A percentile compares a stretch with the other conserved stretches of the same genome.
These are phyloP conservation scores for Sutorius australiensis DNA, from an alignment of 768 basidiomycete genomes.

Conservation along the genomic window DNA sequence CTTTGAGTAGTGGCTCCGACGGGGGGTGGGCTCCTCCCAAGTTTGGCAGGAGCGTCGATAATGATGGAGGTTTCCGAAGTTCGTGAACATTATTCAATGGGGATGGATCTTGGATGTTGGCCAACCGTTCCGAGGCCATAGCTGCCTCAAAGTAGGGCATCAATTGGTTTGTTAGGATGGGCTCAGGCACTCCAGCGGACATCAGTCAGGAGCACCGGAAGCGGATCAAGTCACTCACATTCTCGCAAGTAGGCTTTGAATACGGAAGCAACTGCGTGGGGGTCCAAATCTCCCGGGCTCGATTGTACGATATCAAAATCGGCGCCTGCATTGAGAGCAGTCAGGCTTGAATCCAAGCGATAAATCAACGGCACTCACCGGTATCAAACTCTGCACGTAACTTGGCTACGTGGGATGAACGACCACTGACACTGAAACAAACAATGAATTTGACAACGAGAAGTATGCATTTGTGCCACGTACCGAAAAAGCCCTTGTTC, in stretches of 20 bases:
- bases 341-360: constrained; percentile 4
- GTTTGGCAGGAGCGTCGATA: constrained; percentile 72
- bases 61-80: constrained; percentile 73
- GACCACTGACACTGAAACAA: constrained; percentile 65
- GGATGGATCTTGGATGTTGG: constrained; percentile 24
- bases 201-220: constrained; percentile 3
- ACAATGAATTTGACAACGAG: constrained; percentile 5
- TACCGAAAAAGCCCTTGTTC: constrained; percentile 87
- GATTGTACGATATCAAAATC: constrained; percentile 81
- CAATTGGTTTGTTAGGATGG: constrained; percentile 72
- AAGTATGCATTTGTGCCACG: constrained; percentile 22
- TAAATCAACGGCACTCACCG: constrained; percentile 38
- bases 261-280: constrained; percentile 88
- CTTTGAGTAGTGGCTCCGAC: constrained; percentile 53
- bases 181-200: constrained; percentile 69
- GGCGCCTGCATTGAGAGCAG: constrained; percentile 48
- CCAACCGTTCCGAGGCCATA: constrained; percentile 50
- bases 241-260: constrained; percentile 94
- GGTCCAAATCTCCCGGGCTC: constrained; percentile 84
- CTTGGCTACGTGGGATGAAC: constrained; percentile 74
- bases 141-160: constrained; percentile 77
- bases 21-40: constrained; percentile 59
- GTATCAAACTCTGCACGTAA: constrained; percentile 80
- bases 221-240: constrained; percentile 50
- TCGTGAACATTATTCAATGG: constrained; percentile 37